A percentile compares a stretch with the other conserved stretches of the same genome.
phyloP scores from a whole-genome alignment of 306 rosid species.

The Clitoria ternatea region DNA sequence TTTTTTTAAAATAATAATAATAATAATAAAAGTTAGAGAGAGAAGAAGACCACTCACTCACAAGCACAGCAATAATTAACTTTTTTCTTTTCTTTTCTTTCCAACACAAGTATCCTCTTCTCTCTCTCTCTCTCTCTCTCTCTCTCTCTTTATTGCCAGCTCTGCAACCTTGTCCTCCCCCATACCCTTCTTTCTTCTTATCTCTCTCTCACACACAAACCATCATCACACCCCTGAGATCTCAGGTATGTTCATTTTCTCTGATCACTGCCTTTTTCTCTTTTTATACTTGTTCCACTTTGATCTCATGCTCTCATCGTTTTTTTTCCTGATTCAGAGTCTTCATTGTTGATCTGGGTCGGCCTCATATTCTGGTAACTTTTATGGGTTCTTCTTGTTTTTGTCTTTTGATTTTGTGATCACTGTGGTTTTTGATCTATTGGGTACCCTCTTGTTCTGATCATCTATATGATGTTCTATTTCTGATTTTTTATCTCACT shows the following conservation, averaged over 20 bases:
- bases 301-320: constrained; percentile 39
- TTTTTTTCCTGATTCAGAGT: neutral
- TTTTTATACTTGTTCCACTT: neutral
- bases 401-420: constrained; percentile 15
- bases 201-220: constrained; percentile 25
- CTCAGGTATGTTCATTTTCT: constrained; percentile 52
- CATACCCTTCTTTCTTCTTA: constrained; percentile 34
- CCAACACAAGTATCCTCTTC: constrained; percentile 34
- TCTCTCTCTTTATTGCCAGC: constrained; percentile 81
- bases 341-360: constrained; percentile 31
- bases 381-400: constrained; percentile 34
- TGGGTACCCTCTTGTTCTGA: constrained; percentile 1
- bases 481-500: constrained; percentile 25
- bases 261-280: constrained; percentile 4
- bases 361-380: neutral
- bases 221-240: constrained; percentile 39
- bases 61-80: constrained; percentile 70
- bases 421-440: constrained; percentile 37
- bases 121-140: constrained; percentile 41
- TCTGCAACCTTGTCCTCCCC: constrained; percentile 58
- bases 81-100: constrained; percentile 28
- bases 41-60: constrained; percentile 40
- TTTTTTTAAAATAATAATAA: too few relatives aligned
- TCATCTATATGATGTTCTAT: constrained; percentile 21
- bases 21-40: constrained; percentile 58